Base-by-base conservation (phyloP, 2,329 filamentous ascomycete genomes). In the Aotearoamyces nothofagi region DNA sequence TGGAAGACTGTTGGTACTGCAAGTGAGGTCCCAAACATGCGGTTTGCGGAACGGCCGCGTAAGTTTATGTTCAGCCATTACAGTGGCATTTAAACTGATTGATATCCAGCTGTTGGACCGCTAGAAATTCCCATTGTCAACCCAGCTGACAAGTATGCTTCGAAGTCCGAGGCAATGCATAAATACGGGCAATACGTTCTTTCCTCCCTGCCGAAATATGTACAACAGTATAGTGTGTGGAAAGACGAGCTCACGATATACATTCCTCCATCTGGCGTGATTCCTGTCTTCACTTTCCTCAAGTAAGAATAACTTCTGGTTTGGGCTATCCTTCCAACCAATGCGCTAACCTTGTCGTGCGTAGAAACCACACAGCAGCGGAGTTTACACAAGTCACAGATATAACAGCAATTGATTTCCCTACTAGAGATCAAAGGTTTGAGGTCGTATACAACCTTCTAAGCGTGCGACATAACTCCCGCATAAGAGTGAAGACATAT, bases 201-300 rank as follows among this genome's bases (percentile, higher is more conserved):
- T 72, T 86, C 84, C 43, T 92, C 82, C 56, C 60, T 98, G 50
- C 92, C 90, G 46, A 96, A 94, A 66, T 94, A 93, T 59, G 72
- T 98, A 46, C 92, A 98, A 63, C 90, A 98, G 61, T 96, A 96
- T 63, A 92, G 86, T 9, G 87, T 98, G 32, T 98, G 90, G 90
- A 98, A 98, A 63, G 90, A 98, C 53, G 90, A 98, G 59, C 73
- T 98, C 52, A 84, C 79, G 45, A 82, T 94, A 54, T 87, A 92
- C 58, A 90, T 96, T 49, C 66, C 82, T 26, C 90, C 90, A 2
- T 61, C 79, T 20, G 90, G 83, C 42, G 74, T 96, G 44, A 71
- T 94, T 43, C 90, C 90, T 22, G 79, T 92, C 46, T 86, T 98
- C 56, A 73, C 69, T 36, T 98, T 98, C 63, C 67, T 98, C 47